A percentile compares a stretch with the other conserved stretches of the same genome.
Conservation (phyloP, 2,329 filamentous ascomycete genomes). For the Monosporascus sp. region DNA sequence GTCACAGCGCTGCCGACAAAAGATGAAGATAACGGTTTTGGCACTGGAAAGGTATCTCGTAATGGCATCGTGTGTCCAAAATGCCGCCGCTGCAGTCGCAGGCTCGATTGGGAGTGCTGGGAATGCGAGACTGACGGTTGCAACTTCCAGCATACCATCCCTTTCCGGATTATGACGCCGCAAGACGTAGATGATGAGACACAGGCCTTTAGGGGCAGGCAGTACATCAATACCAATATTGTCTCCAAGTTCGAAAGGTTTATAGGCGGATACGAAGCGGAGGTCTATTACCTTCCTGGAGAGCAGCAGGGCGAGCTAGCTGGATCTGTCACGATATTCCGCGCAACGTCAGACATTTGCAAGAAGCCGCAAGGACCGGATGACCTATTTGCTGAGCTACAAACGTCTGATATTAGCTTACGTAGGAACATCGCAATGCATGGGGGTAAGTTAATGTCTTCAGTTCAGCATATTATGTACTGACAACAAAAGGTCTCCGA, state of each 20-base stretch:
- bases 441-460: conserved; percentile 26
- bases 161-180: conserved; percentile 17
- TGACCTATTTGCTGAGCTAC: conserved; percentile 23
- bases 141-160: conserved; percentile 35
- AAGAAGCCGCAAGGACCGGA: conserved; percentile 50
- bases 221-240: neutral
- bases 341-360: conserved; percentile 49
- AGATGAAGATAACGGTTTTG: conserved; percentile 26
- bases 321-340: conserved; percentile 51
- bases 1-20: conserved; percentile 28
- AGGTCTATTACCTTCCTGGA: conserved; percentile 42
- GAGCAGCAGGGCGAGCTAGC: conserved; percentile 32
- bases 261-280: conserved; percentile 20
- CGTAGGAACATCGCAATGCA: conserved; percentile 34
- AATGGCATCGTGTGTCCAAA: conserved; percentile 61
- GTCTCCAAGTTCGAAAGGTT: conserved; percentile 5
- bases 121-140: conserved; percentile 50
- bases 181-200: conserved; percentile 13
- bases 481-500: conserved; percentile 25
- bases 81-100: conserved; percentile 57
- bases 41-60: conserved; percentile 48
- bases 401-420: conserved; percentile 37
- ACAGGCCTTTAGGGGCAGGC: neutral
- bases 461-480: conserved; percentile 9
- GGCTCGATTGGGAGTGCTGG: conserved; percentile 59